These are phyloP conservation scores for Dryas drummondii DNA, from an alignment of 306 rosid genomes.

Conservation along the genomic window DNA sequence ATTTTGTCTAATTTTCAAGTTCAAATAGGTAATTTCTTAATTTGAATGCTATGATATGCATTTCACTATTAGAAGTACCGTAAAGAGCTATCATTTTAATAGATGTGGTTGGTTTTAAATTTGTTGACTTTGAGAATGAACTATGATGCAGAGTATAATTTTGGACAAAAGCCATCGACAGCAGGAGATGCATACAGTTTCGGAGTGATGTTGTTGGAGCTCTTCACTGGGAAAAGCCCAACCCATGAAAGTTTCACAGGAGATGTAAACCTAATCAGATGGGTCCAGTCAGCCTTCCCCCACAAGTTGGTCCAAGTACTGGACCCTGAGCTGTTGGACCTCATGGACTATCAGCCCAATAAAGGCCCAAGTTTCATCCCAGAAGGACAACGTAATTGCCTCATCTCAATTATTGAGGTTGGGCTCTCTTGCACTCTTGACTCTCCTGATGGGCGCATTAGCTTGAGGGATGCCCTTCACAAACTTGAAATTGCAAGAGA, in stretches of 20 bases:
- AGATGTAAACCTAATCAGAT: conserved; percentile 42
- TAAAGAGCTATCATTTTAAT: no score
- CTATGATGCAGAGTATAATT: conserved; percentile 57
- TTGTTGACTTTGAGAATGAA: conserved; percentile 1
- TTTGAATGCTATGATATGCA: no score
- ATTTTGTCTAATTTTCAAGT: no score
- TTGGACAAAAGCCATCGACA: conserved; percentile 54
- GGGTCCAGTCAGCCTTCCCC: conserved; percentile 53
- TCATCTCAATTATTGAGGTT: conserved; percentile 40
- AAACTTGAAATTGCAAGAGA: conserved; percentile 44
- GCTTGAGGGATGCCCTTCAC: conserved; percentile 43
- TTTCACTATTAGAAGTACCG: no score
- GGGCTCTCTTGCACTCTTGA: conserved; percentile 51
- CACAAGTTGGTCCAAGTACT: conserved; percentile 33
- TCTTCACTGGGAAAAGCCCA: conserved; percentile 60
- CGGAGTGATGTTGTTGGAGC: conserved; percentile 60
- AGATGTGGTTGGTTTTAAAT: neutral
- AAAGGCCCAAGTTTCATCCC: conserved; percentile 18
- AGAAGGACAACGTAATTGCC: conserved; percentile 29
- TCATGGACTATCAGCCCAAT: neutral
- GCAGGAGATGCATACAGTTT: conserved; percentile 80
- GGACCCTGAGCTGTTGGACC: conserved; percentile 41
- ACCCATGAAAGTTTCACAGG: conserved; percentile 53
- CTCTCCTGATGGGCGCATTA: conserved; percentile 50
- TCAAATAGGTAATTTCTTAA: no score